Evolutionary conservation across 176 grass and related monocot species (phyloP).

Genomic region (Oryza rufipogon): DNA sequence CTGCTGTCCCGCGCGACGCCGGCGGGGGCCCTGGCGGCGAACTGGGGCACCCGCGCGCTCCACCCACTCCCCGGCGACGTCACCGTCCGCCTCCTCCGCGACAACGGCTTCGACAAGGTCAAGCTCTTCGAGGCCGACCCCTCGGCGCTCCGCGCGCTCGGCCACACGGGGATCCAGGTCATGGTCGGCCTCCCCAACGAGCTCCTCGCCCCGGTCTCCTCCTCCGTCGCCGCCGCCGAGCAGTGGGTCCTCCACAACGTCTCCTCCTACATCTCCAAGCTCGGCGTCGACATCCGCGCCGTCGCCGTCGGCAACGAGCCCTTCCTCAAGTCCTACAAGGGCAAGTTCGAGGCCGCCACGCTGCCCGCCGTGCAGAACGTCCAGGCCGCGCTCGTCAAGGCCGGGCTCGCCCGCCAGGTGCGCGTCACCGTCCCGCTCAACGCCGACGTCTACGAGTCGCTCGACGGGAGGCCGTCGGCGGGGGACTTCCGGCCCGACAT

Average conservation of each 20-base stretch:
- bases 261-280: conserved; percentile 68
- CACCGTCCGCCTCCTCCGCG: conserved; percentile 64
- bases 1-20: conserved; percentile 41
- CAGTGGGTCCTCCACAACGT: conserved; percentile 87
- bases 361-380: conserved; percentile 81
- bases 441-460: conserved; percentile 88
- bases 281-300: conserved; percentile 79
- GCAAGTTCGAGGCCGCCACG: conserved; percentile 63
- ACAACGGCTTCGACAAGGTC: conserved; percentile 78
- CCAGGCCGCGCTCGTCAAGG: conserved; percentile 90
- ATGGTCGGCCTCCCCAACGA: conserved; percentile 97
- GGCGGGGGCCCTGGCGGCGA: conserved; percentile 59
- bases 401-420: conserved; percentile 64
- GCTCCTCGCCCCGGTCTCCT: conserved; percentile 51
- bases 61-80: conserved; percentile 72
- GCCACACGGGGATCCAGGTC: conserved; percentile 84
- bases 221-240: conserved; percentile 69
- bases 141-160: conserved; percentile 59
- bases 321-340: conserved; percentile 90
- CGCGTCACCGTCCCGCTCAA: conserved; percentile 83
- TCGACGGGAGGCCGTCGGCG: conserved; percentile 50
- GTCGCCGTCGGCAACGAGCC: conserved; percentile 95
- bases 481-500: conserved; percentile 95
- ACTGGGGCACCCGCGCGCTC: conserved; percentile 73
- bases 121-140: conserved; percentile 92